Evolutionary conservation across 2,329 filamentous ascomycete genomes (phyloP), one percentile per base, ranked within the genome.

Genomic region (Xylariaceae sp.): DNA sequence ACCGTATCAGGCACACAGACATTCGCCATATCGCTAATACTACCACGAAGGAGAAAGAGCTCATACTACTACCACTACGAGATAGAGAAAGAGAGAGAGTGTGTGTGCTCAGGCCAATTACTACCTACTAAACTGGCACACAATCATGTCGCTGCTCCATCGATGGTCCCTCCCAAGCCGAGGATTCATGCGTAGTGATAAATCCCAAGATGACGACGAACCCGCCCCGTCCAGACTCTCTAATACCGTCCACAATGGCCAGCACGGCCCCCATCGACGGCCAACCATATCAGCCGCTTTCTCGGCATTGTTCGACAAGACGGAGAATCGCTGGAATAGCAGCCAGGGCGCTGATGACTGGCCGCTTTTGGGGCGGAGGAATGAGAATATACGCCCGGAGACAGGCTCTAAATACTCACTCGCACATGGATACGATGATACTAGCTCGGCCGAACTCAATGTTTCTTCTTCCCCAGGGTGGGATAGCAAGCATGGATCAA

Each of bases 111-210:
- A 2, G 19, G 19, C 19, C 19, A 19, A 19, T 19, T 19, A 19
- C 19, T 19, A 19, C 19, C 19, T 19, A 19, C 19, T 19, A 19
- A 19, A 19, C 19, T 19, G 12, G 26, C 45, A 42, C 34, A 31
- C 35, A 2, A 51, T 32, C 43, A 62, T 62, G 60, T 60, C 58
- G 26, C 47, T 59, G 3, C 32, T 59, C 7, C 49, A 59, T 41
- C 47, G 58, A 19, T 60, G 54, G 60, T 62, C 60, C 4, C 47
- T 62, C 11, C 60, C 60, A 26, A 62, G 37, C 34, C 57, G 57
- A 30, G 39, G 56, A 27, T 56, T 56, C 9, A 26, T 35, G 42
- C 50, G 50, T 19, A 19, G 19, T 30, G 50, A 59, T 12, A 55
- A 47, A 26, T 52, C 47, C 12, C 34, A 43, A 34, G 50, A 57